Base-by-base conservation (phyloP, 257 asterid genomes). In the Phtheirospermum japonicum region DNA sequence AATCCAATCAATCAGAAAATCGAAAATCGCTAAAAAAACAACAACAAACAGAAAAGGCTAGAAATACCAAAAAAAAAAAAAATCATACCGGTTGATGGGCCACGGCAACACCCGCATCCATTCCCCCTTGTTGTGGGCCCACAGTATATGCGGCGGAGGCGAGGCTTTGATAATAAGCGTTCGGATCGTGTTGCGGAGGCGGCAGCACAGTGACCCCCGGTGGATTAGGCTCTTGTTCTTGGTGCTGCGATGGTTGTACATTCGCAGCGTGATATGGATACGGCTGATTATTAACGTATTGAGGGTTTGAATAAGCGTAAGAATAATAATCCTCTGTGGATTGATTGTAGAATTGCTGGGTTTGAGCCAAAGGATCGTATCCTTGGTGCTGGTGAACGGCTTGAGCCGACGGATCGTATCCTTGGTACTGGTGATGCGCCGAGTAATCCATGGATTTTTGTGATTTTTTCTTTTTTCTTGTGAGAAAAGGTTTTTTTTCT, bases 201-300 rank as follows among this genome's bases (percentile, higher is more conserved):
- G 53, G 65, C 9, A 60, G 69, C 65, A 61, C 70, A 11, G 85
- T 30, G 31, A 83, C 83, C 48, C 87, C 90, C 14, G 87, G 90
- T 26, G 90, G 87, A 42, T 76, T 64, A 43, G 80, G 79, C 73
- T 75, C 75, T 65, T 81, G 79, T 19, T 59, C 60, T 31, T 37
- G 68, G 23, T 63, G 80, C 46, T 74, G 83, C 7, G 78, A 65
- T 46, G 76, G 73, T 31, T 77, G 71, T 23, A 69, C 73, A 33
- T 43, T 7, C 68, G 64, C 67, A 68, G 64, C 70, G 3, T 55
- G 68, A 23, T 79, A 76, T 0, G 76, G n/a, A 48, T 72, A 58
- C 23, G 66, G 83, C 7, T 67, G 81, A 45, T 28, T 11, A 12
- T 46, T 17, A 46, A 33, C 32, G 75, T 59, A 69, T 54, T 73